A percentile compares a stretch with the other conserved stretches of the same genome.
Evolutionary conservation across 2,329 filamentous ascomycete species (phyloP).

Genomic region (Neodidymelliopsis sp.): DNA sequence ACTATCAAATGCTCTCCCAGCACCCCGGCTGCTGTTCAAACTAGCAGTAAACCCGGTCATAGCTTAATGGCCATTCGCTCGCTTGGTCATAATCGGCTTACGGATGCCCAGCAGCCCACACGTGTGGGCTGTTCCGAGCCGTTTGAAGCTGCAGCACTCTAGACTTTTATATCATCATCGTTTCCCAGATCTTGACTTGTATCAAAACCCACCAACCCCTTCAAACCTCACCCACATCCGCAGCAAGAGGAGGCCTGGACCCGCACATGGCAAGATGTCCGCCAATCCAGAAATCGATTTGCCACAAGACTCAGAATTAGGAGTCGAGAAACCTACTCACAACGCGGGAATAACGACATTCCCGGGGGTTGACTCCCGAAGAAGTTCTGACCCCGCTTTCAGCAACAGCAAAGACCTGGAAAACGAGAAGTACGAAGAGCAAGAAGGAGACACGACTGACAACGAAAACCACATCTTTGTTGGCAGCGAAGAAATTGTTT

Average conservation of each 20-base stretch:
- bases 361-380: conserved; percentile 14
- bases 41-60: conserved; percentile 10
- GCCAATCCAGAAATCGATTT: conserved; percentile 46
- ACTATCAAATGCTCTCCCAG: background rate
- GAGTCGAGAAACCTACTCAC: conserved; percentile 16
- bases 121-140: conserved; percentile 6
- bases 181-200: background rate
- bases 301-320: conserved; percentile 29
- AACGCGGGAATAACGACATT: conserved; percentile 42
- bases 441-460: conserved; percentile 19
- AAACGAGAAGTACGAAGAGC: conserved; percentile 25
- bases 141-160: conserved; percentile 12
- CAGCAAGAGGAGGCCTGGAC: background rate
- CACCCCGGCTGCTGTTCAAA: conserved; percentile 3
- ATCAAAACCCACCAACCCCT: conserved; percentile 4
- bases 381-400: conserved; percentile 22
- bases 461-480: background rate
- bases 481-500: conserved; percentile 53
- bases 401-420: conserved; percentile 18
- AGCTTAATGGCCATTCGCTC: conserved; percentile 13
- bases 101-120: conserved; percentile 7
- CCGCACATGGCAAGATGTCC: conserved; percentile 41
- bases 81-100: conserved; percentile 9
- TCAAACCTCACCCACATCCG: background rate
- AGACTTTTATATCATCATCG: conserved; percentile 14